Evolutionary conservation across 352 stramenopile genomes (phyloP).

Genomic region (Aphanomyces invadans): DNA sequence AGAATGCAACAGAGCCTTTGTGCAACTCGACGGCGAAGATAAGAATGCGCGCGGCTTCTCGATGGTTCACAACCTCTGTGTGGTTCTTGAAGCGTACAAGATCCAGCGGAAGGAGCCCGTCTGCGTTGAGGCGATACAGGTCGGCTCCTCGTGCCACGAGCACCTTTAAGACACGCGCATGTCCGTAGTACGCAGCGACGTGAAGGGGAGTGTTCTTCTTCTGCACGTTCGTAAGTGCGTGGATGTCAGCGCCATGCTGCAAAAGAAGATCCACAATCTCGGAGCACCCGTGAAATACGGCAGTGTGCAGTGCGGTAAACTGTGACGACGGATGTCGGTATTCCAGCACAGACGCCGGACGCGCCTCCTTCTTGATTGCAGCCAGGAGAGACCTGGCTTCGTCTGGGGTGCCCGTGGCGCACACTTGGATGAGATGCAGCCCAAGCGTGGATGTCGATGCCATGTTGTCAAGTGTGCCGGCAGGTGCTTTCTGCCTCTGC

Average conservation of each 20-base stretch:
- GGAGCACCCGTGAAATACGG: background rate
- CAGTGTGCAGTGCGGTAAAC: slow-evolving; percentile 10
- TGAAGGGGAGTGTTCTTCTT: slow-evolving; percentile 23
- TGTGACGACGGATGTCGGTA: background rate
- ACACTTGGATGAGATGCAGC: background rate
- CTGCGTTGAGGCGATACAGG: slow-evolving; percentile 17
- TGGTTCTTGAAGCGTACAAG: slow-evolving; percentile 11
- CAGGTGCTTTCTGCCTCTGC: no score
- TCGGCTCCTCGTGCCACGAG: slow-evolving; percentile 10
- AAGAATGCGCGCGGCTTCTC: background rate
- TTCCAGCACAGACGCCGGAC: slow-evolving; percentile 1
- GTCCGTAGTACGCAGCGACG: slow-evolving; percentile 18
- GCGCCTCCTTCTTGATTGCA: slow-evolving; percentile 10
- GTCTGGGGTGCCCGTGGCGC: background rate
- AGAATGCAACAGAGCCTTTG: background rate
- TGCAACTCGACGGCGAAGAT: slow-evolving; percentile 1
- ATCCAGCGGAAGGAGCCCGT: slow-evolving; percentile 12
- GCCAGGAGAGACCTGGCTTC: background rate
- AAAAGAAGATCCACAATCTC: background rate
- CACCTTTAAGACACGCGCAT: background rate
- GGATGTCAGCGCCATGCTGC: slow-evolving; percentile 4
- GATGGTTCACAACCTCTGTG: background rate
- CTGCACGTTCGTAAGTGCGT: background rate
- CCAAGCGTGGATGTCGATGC: background rate
- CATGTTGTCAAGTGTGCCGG: background rate